A percentile compares a stretch with the other conserved stretches of the same genome.
phyloP scores from a whole-genome alignment of 768 basidiomycete species.

The Auriscalpium microsporum region DNA sequence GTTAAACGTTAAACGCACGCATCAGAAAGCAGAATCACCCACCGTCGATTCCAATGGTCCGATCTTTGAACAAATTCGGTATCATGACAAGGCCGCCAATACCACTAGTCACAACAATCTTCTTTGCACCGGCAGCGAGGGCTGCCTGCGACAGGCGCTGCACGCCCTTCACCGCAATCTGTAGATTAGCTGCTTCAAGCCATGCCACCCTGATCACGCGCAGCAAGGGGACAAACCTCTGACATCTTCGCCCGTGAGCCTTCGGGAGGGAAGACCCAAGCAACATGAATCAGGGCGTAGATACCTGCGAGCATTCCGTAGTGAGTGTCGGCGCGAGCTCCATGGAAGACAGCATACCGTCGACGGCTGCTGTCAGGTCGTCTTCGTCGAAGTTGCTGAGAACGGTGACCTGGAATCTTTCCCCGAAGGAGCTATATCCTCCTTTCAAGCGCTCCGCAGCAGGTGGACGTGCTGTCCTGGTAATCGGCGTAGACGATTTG shows the following conservation, averaged over 20 bases:
- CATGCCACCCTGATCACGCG: neutral
- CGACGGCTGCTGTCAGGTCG: constrained; percentile 8
- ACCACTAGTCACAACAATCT: neutral
- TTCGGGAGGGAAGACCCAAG: neutral
- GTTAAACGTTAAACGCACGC: neutral
- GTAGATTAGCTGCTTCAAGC: neutral
- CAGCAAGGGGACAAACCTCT: neutral
- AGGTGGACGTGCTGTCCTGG: neutral
- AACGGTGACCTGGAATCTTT: constrained; percentile 5
- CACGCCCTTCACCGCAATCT: neutral
- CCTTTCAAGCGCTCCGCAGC: neutral
- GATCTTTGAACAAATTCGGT: neutral
- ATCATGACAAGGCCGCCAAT: neutral
- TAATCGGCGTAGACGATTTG: too few species aligned
- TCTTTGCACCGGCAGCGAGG: neutral
- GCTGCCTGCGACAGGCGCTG: neutral
- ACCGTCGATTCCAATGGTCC: neutral
- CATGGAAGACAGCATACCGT: constrained; percentile 2
- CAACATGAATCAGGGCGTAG: neutral
- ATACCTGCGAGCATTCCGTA: neutral
- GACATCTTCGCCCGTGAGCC: neutral
- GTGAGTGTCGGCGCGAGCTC: neutral
- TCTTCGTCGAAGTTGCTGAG: constrained; percentile 8
- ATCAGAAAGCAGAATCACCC: neutral
- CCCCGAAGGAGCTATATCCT: neutral